Base-by-base conservation (phyloP, 208 protist genomes). In the Trypanosoma conorhini region DNA sequence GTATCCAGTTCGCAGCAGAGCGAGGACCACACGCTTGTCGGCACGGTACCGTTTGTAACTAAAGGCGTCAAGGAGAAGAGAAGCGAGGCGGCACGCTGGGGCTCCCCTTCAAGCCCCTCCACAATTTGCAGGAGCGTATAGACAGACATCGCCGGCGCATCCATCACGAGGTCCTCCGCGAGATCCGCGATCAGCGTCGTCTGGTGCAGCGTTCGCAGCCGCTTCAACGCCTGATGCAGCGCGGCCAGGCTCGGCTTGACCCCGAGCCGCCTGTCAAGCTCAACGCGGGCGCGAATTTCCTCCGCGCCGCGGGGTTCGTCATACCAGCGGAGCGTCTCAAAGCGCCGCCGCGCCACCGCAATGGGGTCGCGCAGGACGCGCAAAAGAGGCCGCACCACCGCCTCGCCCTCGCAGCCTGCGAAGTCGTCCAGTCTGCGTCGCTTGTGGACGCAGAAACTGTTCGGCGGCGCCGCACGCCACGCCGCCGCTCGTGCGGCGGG, bases 251-350 rank as follows among this genome's bases (percentile, higher is more conserved):
- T 85, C 5, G 82, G 89, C 30, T 62, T 33, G 2, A 82, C 84
- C 5, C 87, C 86, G 8, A 88, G 73, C 44, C 74, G 75, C 24
- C 86, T 74, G 48, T 95, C 89, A 24, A 92, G 62, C 8, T 76
- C 77, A 78, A 95, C 89, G 28, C 86, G 80, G 15, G 79, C 70
- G 3, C 76, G 22, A 57, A 95, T 88, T 21, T 92, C 86, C 19
- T 81, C 80, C 13, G 80, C 77, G 1, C 60, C 50, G 24, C 77
- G 75, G 0, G 72, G 70, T 55, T 87, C 77, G 46, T 75, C 68
- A 31, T 92, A 78, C 86, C 86, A 95, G 28, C 79, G 79, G 33
- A 89, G 84, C 1, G 86, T 92, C 4, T 83, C 78, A 42, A 85
- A 71, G 52, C 84, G 86, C 17, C 86, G 82, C 44, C 79, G 76